Base-by-base conservation (phyloP, 495 filamentous ascomycete species). In the Penicillium cataractarum region DNA sequence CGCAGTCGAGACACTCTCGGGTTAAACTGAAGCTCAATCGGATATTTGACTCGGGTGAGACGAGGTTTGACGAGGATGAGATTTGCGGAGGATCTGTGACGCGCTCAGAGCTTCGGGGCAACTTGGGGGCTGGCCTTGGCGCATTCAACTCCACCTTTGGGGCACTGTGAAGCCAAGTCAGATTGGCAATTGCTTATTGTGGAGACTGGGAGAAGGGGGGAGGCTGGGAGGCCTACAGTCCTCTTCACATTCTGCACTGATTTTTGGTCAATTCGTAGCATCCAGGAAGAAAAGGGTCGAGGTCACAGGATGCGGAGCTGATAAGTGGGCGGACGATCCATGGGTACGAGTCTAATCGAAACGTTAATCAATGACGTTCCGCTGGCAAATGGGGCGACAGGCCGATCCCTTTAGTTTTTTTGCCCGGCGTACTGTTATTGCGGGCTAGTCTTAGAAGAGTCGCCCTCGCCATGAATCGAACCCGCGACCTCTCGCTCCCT, bases 81-180 rank as follows among this genome's bases (percentile, higher is more conserved):
- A 46, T 22, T 46, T 46, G 21, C 21, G 42, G 19, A 52, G 46
- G 15, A 33, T 48, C 15, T 22, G 22, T 37, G 31, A 32, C 29
- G 59, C 33, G 58, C 61, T 55, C 49, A 62, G 56, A 66, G 55
- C 59, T 56, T 57, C 59, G 49, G 55, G 58, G 54, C 32, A 35
- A 10, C 27, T 60, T 10, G 58, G 58, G n/a, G 59, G 59, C 39
- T 17, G 39, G 37, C 37, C 59, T 61, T 61, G 33, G 59, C 50
- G 59, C 57, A 59, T 37, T 51, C 26, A 31, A 46, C 57, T 46
- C 44, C 57, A 59, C 56, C 10, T 33, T 22, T 6, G 40, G 22
- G 31, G 31, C 22, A 44, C 24, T 19, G 24, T 2, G 19, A 24
- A 46, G 29, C 29, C 55, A 54, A 54, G 51, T 35, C 51, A 35